Base-by-base conservation (phyloP, 2,329 filamentous ascomycete species). In the Penicillium palitans region DNA sequence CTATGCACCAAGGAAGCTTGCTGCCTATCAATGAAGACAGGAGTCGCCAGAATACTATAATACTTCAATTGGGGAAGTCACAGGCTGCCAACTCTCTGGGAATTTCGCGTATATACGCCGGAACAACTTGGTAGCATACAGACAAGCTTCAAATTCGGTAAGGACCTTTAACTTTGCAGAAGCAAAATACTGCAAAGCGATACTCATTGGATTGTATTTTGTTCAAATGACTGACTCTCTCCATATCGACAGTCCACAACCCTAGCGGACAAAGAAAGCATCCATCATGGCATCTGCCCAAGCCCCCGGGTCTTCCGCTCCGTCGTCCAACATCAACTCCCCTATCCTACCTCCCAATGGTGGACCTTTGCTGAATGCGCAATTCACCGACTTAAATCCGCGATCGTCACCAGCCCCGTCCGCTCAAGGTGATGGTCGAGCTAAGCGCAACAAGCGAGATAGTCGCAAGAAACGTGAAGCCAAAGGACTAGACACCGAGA, bases 381-480 rank as follows among this genome's bases (percentile, higher is more conserved):
- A 67, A 57, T 51, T 71, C 25, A 62, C 66, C 21, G 72, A 75
- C 35, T 41, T 68, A 2, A 74, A 74, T 37, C 61, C 65, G 9
- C 67, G 72, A 59, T 69, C 71, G 6, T 76, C 74, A 15, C 73
- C 74, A 45, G 72, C 69, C 2, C 72, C 74, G 6, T 70, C 70
- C 9, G 64, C 59, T 9, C 72, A 71, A 59, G 67, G 65, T 15
- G 74, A 75, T 55, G 59, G 61, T 41, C 70, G 71, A 40, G 68
- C 72, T 29, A 78, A 78, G 56, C 69, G 76, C 57, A 76, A 74
- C 55, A 78, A 78, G 67, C 70, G 74, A 33, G 76, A 78, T 46
- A 77, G 74, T 65, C 74, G 75, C 57, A 78, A 78, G 61, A 78
- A 78, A 60, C 72, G 75, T 13, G 76, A 77, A 58, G 73, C 76